phyloP scores from a whole-genome alignment of 108 stramenopile species.

The Pseudonitzschia pungens region DNA sequence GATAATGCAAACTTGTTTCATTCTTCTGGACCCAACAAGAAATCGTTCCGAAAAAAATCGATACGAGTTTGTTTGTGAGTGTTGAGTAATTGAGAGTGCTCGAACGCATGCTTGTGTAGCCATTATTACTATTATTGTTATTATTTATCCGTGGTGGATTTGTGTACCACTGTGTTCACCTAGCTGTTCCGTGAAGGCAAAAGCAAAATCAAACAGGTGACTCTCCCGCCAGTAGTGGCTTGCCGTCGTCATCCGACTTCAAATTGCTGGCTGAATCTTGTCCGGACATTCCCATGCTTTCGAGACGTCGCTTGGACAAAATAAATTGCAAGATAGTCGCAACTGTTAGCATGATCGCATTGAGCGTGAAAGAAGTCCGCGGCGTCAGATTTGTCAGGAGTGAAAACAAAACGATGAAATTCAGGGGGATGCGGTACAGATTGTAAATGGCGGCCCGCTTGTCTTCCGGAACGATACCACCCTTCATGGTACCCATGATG shows the following conservation, averaged over 20 bases:
- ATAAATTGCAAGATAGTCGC: slow-evolving; percentile 63
- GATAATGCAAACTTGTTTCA: too few relatives aligned
- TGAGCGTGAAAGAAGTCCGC: slow-evolving; percentile 55
- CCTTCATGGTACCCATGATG: slow-evolving; percentile 92
- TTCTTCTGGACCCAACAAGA: too few relatives aligned
- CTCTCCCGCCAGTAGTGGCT: background rate
- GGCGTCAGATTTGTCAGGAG: slow-evolving; percentile 83
- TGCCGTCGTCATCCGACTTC: background rate
- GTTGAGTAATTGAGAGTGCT: too few relatives aligned
- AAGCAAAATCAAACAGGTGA: too few relatives aligned
- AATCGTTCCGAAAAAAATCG: too few relatives aligned
- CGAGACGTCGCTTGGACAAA: slow-evolving; percentile 47
- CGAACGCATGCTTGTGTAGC: too few relatives aligned
- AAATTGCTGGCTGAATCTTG: background rate
- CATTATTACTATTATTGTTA: too few relatives aligned
- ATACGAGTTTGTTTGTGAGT: too few relatives aligned
- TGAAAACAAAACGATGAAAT: slow-evolving; percentile 91
- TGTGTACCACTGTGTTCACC: too few relatives aligned
- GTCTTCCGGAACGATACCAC: slow-evolving; percentile 91
- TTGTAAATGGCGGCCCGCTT: slow-evolving; percentile 96
- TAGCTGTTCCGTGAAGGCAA: too few relatives aligned
- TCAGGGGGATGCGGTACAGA: slow-evolving; percentile 89
- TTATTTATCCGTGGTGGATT: too few relatives aligned
- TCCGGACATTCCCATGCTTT: background rate
- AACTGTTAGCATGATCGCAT: slow-evolving; percentile 60